Evolutionary conservation across 371 early-diverging fungal genomes (phyloP).

Genomic region (Amoeboaphelidium protococcarum): DNA sequence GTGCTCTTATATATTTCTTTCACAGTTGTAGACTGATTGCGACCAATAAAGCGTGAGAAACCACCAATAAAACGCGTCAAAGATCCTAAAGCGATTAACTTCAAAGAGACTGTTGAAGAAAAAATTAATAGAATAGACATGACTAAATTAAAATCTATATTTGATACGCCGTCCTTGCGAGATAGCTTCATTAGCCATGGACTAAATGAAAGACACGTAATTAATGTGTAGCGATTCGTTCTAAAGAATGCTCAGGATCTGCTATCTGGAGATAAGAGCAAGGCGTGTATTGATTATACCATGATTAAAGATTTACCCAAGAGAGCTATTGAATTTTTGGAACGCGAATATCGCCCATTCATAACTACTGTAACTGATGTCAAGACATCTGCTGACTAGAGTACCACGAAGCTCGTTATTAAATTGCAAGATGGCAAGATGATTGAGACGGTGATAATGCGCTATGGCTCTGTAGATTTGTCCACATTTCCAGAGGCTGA

Average conservation of each 20-base stretch:
- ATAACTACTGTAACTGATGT: slow-evolving; percentile 8
- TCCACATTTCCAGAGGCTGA: background rate
- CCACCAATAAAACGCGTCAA: no score
- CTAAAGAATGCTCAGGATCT: background rate
- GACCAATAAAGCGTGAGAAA: no score
- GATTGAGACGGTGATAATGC: slow-evolving; percentile 20
- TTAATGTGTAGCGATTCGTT: background rate
- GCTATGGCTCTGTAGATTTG: slow-evolving; percentile 1
- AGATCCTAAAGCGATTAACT: no score
- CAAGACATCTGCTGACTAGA: slow-evolving; percentile 15
- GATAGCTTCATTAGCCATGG: background rate
- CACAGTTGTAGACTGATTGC: no score
- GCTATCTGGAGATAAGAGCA: no score
- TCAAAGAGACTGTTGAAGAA: no score
- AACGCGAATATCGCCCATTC: background rate
- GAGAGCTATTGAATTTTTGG: background rate
- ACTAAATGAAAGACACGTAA: background rate
- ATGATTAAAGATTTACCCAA: background rate
- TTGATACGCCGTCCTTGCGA: background rate
- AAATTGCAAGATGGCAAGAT: slow-evolving; percentile 19
- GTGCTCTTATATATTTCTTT: no score
- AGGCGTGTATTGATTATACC: background rate
- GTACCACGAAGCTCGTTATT: slow-evolving; percentile 19
- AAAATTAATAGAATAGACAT: no score
- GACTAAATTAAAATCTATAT: no score